These are phyloP conservation scores for Penicillium decumbens DNA, from an alignment of 2,329 filamentous ascomycete species.

Conservation along the genomic window DNA sequence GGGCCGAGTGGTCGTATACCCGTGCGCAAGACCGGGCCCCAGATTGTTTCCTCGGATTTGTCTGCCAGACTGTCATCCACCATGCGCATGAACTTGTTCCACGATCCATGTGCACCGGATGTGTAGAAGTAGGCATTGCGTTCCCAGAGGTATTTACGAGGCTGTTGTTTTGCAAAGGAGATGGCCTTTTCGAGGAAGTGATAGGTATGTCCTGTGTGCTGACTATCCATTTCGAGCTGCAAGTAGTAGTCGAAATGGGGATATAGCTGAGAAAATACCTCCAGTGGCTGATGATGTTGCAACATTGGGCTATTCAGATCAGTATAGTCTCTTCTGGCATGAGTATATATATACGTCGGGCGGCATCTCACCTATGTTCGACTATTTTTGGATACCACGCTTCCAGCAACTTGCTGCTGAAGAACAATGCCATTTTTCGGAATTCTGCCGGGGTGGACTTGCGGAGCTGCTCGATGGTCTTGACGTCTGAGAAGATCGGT, in stretches of 20 bases:
- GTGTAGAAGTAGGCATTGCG: slow-evolving; percentile 72
- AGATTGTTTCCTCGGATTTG: slow-evolving; percentile 19
- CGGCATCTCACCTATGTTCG: slow-evolving; percentile 24
- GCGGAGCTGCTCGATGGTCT: slow-evolving; percentile 58
- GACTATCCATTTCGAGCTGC: slow-evolving; percentile 68
- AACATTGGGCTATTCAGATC: slow-evolving; percentile 23
- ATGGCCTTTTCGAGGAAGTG: slow-evolving; percentile 67
- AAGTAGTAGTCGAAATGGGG: slow-evolving; percentile 64
- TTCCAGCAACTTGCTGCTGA: slow-evolving; percentile 27
- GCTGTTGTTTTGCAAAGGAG: slow-evolving; percentile 63
- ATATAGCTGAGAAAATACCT: slow-evolving; percentile 60
- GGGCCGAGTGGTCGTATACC: slow-evolving; percentile 24
- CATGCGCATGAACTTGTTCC: slow-evolving; percentile 65
- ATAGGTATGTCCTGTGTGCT: slow-evolving; percentile 63
- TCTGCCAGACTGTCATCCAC: slow-evolving; percentile 44
- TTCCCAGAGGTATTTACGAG: slow-evolving; percentile 71
- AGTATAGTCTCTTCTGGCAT: slow-evolving; percentile 4
- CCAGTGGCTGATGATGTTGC: slow-evolving; percentile 53
- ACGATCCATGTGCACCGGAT: slow-evolving; percentile 63
- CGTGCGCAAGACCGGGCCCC: slow-evolving; percentile 22
- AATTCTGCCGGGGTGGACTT: slow-evolving; percentile 32
- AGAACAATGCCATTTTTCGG: slow-evolving; percentile 34
- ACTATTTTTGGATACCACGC: slow-evolving; percentile 28
- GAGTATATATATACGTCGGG: background rate
- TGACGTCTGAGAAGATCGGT: slow-evolving; percentile 68